phyloP scores from a whole-genome alignment of 2,329 filamentous ascomycete genomes.

The Aaosphaeria pasadenensis region DNA sequence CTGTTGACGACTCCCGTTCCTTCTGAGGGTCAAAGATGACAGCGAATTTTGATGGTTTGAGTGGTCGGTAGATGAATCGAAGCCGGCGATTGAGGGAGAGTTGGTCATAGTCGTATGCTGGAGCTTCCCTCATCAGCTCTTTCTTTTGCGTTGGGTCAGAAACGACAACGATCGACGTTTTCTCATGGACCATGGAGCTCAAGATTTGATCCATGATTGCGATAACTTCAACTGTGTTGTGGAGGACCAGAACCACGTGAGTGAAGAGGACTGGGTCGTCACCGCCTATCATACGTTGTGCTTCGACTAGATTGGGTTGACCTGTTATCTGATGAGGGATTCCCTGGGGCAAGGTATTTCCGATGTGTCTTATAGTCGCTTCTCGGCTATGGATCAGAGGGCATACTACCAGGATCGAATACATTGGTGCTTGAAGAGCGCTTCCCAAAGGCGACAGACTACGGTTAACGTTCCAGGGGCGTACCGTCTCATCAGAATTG shows the following conservation, averaged over 20 bases:
- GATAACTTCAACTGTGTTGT: constrained; percentile 72
- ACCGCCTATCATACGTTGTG: constrained; percentile 65
- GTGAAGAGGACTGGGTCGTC: constrained; percentile 74
- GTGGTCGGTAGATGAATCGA: constrained; percentile 89
- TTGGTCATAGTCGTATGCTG: constrained; percentile 61
- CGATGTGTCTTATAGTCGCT: constrained; percentile 87
- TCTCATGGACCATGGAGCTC: constrained; percentile 54
- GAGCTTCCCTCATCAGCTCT: constrained; percentile 69
- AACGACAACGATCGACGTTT: constrained; percentile 72
- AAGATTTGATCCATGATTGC: constrained; percentile 71
- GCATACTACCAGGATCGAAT: constrained; percentile 87
- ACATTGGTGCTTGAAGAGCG: constrained; percentile 62
- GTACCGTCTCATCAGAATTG: constrained; percentile 24
- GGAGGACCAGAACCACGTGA: constrained; percentile 83
- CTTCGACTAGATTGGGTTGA: constrained; percentile 68
- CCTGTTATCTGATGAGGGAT: constrained; percentile 80
- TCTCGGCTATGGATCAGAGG: constrained; percentile 81
- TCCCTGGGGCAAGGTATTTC: constrained; percentile 84
- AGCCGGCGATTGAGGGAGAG: constrained; percentile 64
- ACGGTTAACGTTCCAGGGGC: constrained; percentile 13
- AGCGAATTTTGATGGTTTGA: constrained; percentile 87
- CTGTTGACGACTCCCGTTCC: constrained; percentile 74
- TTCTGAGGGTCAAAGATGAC: constrained; percentile 80
- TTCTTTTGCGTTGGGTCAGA: constrained; percentile 89
- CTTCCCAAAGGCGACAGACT: constrained; percentile 28